Percentiles rank a stretch among this genome's conserved stretches.
These are phyloP conservation scores for Fomitiporia mediterranea DNA, from an alignment of 1,284 basidiomycete species.

Conservation along the genomic window DNA sequence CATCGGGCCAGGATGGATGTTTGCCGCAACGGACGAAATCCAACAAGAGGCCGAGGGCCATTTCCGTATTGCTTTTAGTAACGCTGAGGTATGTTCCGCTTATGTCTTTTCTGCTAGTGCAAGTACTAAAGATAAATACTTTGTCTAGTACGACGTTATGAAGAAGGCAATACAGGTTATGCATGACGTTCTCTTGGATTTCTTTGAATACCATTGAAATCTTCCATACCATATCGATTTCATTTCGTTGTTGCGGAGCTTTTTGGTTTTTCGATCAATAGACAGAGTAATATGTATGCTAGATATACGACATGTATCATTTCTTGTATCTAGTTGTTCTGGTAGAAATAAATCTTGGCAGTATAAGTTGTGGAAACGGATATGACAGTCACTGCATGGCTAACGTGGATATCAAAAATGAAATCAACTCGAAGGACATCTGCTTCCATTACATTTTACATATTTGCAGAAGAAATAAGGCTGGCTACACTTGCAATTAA, in stretches of 20 bases:
- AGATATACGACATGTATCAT: too few relatives aligned
- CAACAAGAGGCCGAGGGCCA: constrained; percentile 38
- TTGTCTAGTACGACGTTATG: constrained; percentile 36
- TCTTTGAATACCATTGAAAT: constrained; percentile 22
- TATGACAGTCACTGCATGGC: too few relatives aligned
- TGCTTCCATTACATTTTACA: not conserved
- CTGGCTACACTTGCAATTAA: not conserved
- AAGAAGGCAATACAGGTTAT: constrained; percentile 45
- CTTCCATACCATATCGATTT: too few relatives aligned
- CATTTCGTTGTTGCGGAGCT: too few relatives aligned
- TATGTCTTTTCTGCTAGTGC: not conserved
- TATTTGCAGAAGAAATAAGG: not conserved
- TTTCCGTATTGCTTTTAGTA: constrained; percentile 61
- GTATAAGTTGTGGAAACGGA: too few relatives aligned
- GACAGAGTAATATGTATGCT: too few relatives aligned
- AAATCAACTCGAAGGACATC: too few relatives aligned
- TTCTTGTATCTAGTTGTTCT: too few relatives aligned
- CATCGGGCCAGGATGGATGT: constrained; percentile 56
- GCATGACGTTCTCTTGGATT: constrained; percentile 27
- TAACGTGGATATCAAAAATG: too few relatives aligned
- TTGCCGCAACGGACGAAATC: constrained; percentile 39
- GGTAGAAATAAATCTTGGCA: too few relatives aligned
- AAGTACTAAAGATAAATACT: not conserved
- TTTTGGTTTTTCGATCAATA: too few relatives aligned
- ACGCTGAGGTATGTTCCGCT: constrained; percentile 40